Conservation (phyloP, 345 rosid species). For the Gossypium raimondii region DNA sequence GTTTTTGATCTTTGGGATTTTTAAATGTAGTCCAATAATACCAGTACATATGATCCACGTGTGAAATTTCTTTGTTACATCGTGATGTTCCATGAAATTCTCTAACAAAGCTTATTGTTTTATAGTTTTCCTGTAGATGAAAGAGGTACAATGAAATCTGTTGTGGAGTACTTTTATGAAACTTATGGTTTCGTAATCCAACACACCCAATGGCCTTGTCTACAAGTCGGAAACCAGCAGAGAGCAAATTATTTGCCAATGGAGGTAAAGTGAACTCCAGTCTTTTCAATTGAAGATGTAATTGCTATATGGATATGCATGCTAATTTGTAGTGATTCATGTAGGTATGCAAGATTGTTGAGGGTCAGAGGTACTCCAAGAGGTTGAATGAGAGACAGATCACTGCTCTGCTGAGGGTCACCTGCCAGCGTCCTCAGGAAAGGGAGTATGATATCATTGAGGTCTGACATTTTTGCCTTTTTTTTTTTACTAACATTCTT, state of each 20-base stretch:
- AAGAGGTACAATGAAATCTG: slow-evolving; percentile 81
- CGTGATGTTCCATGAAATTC: not conserved
- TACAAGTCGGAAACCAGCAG: slow-evolving; percentile 90
- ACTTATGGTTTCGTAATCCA: slow-evolving; percentile 73
- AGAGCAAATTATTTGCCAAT: slow-evolving; percentile 90
- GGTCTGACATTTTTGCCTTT: slow-evolving; percentile 32
- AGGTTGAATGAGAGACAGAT: slow-evolving; percentile 93
- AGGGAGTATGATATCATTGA: slow-evolving; percentile 73
- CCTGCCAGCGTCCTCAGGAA: slow-evolving; percentile 88
- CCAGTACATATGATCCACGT: not conserved
- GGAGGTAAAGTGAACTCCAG: slow-evolving; percentile 49
- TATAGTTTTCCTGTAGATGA: slow-evolving; percentile 82
- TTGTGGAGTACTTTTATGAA: slow-evolving; percentile 76
- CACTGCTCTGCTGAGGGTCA: slow-evolving; percentile 79
- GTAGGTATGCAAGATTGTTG: slow-evolving; percentile 95
- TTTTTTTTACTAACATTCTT: not conserved
- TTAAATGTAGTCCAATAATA: not conserved
- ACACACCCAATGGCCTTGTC: slow-evolving; percentile 79
- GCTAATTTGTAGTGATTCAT: slow-evolving; percentile 5
- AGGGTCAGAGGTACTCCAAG: slow-evolving; percentile 95
- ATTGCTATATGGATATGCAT: not conserved
- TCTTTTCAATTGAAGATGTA: not conserved
- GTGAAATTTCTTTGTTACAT: not conserved
- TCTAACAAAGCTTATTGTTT: slow-evolving; percentile 18
- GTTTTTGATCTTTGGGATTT: not conserved